Evolutionary conservation across 495 filamentous ascomycete species (phyloP).

Genomic region (Cercophora scortea): DNA sequence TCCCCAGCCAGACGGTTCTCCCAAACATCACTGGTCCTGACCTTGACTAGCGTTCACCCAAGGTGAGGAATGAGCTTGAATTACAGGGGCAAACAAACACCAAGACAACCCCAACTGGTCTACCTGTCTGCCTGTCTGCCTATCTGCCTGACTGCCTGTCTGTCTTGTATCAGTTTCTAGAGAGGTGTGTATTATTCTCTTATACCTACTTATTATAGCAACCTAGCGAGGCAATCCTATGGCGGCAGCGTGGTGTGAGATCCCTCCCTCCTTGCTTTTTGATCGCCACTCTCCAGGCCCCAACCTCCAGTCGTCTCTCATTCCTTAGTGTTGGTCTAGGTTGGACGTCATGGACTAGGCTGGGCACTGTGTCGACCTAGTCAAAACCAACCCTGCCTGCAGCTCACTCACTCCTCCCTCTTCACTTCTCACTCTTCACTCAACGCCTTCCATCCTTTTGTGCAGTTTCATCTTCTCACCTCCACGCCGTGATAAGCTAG

Average conservation of each 20-base stretch:
- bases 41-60: too few relatives aligned
- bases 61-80: too few relatives aligned
- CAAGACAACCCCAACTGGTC: neutral
- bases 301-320: neutral
- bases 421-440: neutral
- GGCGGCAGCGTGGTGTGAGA: neutral
- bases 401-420: neutral
- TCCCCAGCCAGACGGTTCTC: too few relatives aligned
- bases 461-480: neutral
- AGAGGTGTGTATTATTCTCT: neutral
- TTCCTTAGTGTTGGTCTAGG: neutral
- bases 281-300: neutral
- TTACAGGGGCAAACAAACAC: neutral
- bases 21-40: too few relatives aligned
- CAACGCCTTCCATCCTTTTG: neutral
- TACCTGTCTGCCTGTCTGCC: too few relatives aligned
- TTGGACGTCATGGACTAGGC: neutral
- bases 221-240: neutral
- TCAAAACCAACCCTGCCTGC: neutral
- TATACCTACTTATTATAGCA: neutral
- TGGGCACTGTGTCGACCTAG: neutral
- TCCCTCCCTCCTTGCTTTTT: neutral
- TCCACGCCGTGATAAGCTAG: neutral
- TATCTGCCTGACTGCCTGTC: neutral
- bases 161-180: neutral